Evolutionary conservation across 176 grass and related monocot genomes (phyloP).

Genomic region (Saccharum spontaneum): DNA sequence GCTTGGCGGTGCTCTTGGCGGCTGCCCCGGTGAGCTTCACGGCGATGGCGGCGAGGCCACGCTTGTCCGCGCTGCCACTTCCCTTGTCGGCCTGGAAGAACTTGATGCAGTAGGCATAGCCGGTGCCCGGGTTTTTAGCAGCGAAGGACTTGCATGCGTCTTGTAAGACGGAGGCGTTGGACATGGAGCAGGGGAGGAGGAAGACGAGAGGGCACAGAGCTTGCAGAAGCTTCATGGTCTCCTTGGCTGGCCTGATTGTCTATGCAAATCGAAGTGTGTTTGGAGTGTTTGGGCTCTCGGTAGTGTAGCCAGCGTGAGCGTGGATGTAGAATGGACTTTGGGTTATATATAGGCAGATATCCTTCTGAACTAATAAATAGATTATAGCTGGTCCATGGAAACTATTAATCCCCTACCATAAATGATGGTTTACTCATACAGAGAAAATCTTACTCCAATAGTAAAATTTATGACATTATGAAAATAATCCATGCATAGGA

Average conservation of each 20-base stretch:
- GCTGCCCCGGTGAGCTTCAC: background rate
- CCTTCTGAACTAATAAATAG: background rate
- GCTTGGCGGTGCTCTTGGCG: background rate
- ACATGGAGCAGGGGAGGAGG: slow-evolving; percentile 7
- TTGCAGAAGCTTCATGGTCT: slow-evolving; percentile 6
- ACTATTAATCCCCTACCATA: too few relatives aligned
- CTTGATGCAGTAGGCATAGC: slow-evolving; percentile 52
- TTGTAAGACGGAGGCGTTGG: slow-evolving; percentile 31
- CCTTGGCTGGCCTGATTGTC: background rate
- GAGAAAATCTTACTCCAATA: background rate
- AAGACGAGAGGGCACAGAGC: slow-evolving; percentile 25
- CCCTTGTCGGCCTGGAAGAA: slow-evolving; percentile 41
- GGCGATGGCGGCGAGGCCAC: slow-evolving; percentile 51
- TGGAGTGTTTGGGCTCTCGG: background rate
- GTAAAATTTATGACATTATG: too few relatives aligned
- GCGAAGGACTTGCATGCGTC: slow-evolving; percentile 58
- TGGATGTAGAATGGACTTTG: background rate
- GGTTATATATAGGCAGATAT: background rate
- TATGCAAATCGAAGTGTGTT: background rate
- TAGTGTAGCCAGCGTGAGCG: background rate
- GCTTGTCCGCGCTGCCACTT: slow-evolving; percentile 36
- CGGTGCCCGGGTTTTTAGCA: background rate
- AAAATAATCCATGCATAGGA: too few relatives aligned
- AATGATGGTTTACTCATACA: background rate
- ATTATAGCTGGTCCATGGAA: too few relatives aligned